Evolutionary conservation across 768 basidiomycete genomes (phyloP), one percentile per base, ranked within the genome.

Genomic region (Leccinum imitatum): DNA sequence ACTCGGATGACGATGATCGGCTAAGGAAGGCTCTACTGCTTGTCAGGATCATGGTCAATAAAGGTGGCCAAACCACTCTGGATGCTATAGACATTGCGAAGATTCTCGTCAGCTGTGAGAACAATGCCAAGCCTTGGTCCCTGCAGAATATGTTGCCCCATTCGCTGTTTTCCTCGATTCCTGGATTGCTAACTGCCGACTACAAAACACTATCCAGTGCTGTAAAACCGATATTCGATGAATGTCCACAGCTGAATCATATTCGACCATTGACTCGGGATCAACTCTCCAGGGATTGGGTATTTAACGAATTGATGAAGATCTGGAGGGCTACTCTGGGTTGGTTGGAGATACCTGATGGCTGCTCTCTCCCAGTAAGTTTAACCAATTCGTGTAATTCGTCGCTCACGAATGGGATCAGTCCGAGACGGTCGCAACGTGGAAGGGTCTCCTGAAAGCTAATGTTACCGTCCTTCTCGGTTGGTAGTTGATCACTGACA

Each of bases 11-110:
- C 9, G 79, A 81, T 23, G 70, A 73, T 35, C 63, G 68, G 33
- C 68, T 87, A n/a, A 71, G 68, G 52, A 78, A 79, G 10, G 79
- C 80, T 0, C 65, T 90, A 25, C 71, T 74, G 4, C 69, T 87
- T 15, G 72, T 92, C 41, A 77, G 80, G 35, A 57, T 59, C 14
- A 91, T 91, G 88, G 73, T 84, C 50, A 72, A 74, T 59, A 84
- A 80, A 65, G 81, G 82, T 25, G 80, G 80, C 1, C 75, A 77
- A 56, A 76, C 80, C 30, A 80, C 82, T 63, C 75, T 73, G 19
- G 86, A 88, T 46, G 85, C 82, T 1, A 75, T 88, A 53, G 84
- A 84, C 35, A 73, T 81, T 4, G 72, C 83, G 54, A 77, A 75
- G 56, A 69, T 68, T 50, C 69, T 79, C 75, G 78, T 69, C 69